A percentile compares a stretch with the other conserved stretches of the same genome.
Conservation (phyloP, 192 early-diverging fungal genomes). For the Rhizophlyctis rosea region DNA sequence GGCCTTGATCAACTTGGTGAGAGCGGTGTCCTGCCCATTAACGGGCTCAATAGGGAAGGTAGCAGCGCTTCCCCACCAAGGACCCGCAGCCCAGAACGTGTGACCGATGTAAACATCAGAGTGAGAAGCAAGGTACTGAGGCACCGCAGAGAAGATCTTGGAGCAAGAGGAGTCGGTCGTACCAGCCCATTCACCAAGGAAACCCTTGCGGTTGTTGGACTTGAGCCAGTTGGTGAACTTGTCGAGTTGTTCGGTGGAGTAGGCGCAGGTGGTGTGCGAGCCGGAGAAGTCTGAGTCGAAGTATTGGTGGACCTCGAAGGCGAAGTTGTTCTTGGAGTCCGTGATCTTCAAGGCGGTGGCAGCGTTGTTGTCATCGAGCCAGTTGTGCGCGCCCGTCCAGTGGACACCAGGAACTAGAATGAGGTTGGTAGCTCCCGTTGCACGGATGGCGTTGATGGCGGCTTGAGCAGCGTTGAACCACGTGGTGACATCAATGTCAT, state of each 20-base stretch:
- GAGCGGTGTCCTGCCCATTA: no score
- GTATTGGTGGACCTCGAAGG: constrained; percentile 13
- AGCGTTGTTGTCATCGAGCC: neutral
- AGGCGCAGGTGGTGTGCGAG: no score
- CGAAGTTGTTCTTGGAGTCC: constrained; percentile 14
- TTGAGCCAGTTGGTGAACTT: constrained; percentile 22
- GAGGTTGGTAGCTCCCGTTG: constrained; percentile 5
- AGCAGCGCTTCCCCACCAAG: constrained; percentile 13
- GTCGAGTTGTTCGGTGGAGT: constrained; percentile 11
- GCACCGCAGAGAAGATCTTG: constrained; percentile 1
- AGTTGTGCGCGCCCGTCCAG: neutral
- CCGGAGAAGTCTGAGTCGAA: constrained; percentile 18
- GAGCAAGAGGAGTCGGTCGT: constrained; percentile 13
- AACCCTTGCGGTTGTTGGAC: constrained; percentile 20
- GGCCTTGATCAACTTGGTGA: no score
- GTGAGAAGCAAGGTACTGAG: constrained; percentile 17
- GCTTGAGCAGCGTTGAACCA: constrained; percentile 10
- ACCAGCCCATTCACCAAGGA: constrained; percentile 31
- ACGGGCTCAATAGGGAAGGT: constrained; percentile 6
- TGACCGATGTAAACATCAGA: constrained; percentile 14
- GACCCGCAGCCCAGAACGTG: constrained; percentile 29
- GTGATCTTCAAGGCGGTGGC: neutral
- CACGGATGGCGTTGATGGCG: constrained; percentile 13
- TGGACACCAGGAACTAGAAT: constrained; percentile 7
- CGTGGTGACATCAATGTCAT: constrained; percentile 6